A percentile compares a stretch with the other conserved stretches of the same genome.
Evolutionary conservation across 352 stramenopile species (phyloP).

Genomic region (Thalassiosira ordinaria): DNA sequence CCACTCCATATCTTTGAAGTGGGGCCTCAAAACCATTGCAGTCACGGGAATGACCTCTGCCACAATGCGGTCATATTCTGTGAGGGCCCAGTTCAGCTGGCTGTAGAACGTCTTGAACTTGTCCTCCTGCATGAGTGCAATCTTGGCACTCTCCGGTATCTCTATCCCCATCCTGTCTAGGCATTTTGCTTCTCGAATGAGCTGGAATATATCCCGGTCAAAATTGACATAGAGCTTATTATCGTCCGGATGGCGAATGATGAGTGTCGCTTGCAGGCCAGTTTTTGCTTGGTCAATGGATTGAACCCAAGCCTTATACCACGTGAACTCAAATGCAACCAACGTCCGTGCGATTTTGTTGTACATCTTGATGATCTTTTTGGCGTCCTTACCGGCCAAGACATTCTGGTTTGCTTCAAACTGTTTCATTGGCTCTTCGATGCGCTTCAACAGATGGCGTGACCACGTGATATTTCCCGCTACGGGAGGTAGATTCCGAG

Average conservation of each 20-base stretch:
- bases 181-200: conserved; percentile 97
- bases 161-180: conserved; percentile 98
- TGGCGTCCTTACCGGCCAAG: conserved; percentile 95
- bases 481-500: conserved; percentile 95
- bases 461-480: conserved; percentile 98
- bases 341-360: conserved; percentile 98
- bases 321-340: conserved; percentile 99
- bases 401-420: conserved; percentile 97
- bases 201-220: conserved; percentile 97
- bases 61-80: conserved; percentile 97
- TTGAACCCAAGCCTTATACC: conserved; percentile 98
- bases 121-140: conserved; percentile 95
- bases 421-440: conserved; percentile 99
- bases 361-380: conserved; percentile 99
- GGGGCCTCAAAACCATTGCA: conserved; percentile 90
- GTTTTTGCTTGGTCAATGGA: conserved; percentile 98
- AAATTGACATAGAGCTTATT: conserved; percentile 99
- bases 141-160: conserved; percentile 97
- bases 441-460: conserved; percentile 96
- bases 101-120: conserved; percentile 99
- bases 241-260: conserved; percentile 98
- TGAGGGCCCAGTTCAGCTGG: conserved; percentile 95
- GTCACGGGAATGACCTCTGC: conserved; percentile 97
- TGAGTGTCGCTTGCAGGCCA: conserved; percentile 96
- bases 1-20: conserved; percentile 99